Evolutionary conservation across 148 eudicot species (phyloP).

Genomic region (Camellia lanceoleosa): DNA sequence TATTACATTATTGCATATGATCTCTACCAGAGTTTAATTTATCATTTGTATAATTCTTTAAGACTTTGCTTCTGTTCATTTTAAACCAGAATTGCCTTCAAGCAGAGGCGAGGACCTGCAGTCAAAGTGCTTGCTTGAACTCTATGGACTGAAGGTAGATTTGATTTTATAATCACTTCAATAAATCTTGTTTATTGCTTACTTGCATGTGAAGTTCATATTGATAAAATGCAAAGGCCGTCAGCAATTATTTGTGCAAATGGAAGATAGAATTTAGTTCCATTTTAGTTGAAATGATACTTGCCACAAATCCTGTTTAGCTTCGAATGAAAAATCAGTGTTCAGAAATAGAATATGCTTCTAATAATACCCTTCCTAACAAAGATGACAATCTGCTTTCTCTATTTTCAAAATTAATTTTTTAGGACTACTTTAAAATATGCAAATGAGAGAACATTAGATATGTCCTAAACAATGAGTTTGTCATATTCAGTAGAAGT

Average conservation of each 20-base stretch:
- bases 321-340: not conserved
- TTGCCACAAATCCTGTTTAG: slow-evolving; percentile 12
- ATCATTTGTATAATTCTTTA: not conserved
- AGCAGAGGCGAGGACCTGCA: slow-evolving; percentile 96
- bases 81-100: slow-evolving; percentile 80
- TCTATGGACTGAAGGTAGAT: slow-evolving; percentile 93
- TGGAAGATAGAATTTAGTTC: not conserved
- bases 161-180: slow-evolving; percentile 2
- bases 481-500: not conserved
- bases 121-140: slow-evolving; percentile 96
- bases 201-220: slow-evolving; percentile 6
- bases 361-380: too few species aligned
- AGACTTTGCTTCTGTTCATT: slow-evolving; percentile 16
- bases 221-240: not conserved
- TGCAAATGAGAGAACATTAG: not conserved
- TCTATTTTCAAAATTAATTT: not conserved
- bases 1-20: not conserved
- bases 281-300: not conserved
- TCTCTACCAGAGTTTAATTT: not conserved
- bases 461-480: not conserved
- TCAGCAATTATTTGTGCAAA: not conserved
- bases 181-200: not conserved
- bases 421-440: not conserved
- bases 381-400: not conserved
- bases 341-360: not conserved